Percentiles rank a stretch among this genome's conserved stretches.
Evolutionary conservation across 495 filamentous ascomycete genomes (phyloP).

Genomic region (Penicillium crystallinum): DNA sequence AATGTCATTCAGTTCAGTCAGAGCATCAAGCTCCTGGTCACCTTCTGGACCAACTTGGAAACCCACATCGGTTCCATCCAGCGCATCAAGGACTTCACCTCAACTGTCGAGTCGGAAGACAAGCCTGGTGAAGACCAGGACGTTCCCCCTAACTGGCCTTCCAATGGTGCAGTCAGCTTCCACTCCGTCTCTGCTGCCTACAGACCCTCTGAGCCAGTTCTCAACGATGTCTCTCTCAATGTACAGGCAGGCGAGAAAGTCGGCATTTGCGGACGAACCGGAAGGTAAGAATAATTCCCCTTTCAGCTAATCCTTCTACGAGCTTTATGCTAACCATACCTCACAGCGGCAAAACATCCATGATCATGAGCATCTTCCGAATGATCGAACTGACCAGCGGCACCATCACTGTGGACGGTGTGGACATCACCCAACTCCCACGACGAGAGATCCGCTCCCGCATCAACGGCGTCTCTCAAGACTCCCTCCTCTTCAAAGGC

Average conservation of each 20-base stretch:
- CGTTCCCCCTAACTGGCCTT: constrained; percentile 45
- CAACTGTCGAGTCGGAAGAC: constrained; percentile 45
- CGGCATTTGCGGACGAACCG: constrained; percentile 47
- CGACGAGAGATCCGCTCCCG: constrained; percentile 43
- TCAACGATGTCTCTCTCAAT: constrained; percentile 46
- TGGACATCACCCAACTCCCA: constrained; percentile 43
- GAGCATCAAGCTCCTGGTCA: constrained; percentile 45
- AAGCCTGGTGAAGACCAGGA: constrained; percentile 33
- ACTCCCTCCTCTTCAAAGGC: constrained; percentile 48
- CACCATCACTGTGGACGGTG: constrained; percentile 43
- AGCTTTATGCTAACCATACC: neutral
- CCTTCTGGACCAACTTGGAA: constrained; percentile 55
- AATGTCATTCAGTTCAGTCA: constrained; percentile 55
- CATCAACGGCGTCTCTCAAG: constrained; percentile 52
- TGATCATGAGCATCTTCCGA: constrained; percentile 49
- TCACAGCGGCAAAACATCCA: constrained; percentile 43
- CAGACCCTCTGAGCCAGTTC: constrained; percentile 37
- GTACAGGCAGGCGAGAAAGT: constrained; percentile 54
- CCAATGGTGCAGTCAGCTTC: constrained; percentile 49
- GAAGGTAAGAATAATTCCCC: constrained; percentile 28
- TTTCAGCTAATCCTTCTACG: neutral
- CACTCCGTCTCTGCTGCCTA: constrained; percentile 37
- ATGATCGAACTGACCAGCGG: constrained; percentile 45
- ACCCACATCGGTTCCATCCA: constrained; percentile 53
- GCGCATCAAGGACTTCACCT: constrained; percentile 53